Conservation (phyloP, 352 stramenopile genomes). For the Aphanomyces stellatus region DNA sequence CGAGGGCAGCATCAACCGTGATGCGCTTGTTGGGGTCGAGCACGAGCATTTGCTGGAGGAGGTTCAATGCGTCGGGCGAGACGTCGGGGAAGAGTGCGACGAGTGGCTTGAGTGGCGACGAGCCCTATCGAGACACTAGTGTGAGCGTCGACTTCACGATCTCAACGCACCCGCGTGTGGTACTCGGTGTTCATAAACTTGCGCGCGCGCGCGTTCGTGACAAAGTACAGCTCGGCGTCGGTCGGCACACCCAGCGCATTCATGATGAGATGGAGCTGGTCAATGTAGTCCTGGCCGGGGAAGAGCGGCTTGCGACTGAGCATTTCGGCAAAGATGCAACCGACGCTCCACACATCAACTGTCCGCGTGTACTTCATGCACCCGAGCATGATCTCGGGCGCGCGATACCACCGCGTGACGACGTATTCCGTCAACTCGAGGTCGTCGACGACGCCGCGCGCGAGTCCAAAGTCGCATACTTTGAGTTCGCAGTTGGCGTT, state of each 20-base stretch:
- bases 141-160: background rate
- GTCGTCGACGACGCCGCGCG: slow-evolving; percentile 67
- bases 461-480: slow-evolving; percentile 85
- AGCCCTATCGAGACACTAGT: slow-evolving; percentile 21
- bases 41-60: slow-evolving; percentile 88
- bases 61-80: slow-evolving; percentile 56
- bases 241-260: slow-evolving; percentile 92
- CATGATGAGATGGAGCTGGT: slow-evolving; percentile 96
- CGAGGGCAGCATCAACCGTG: slow-evolving; percentile 86
- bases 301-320: slow-evolving; percentile 97
- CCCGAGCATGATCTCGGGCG: slow-evolving; percentile 67
- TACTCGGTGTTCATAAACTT: slow-evolving; percentile 82
- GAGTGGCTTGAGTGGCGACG: slow-evolving; percentile 52
- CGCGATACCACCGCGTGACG: slow-evolving; percentile 64
- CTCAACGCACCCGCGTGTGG: slow-evolving; percentile 36
- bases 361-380: slow-evolving; percentile 83
- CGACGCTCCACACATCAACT: slow-evolving; percentile 94
- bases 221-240: slow-evolving; percentile 94
- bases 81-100: slow-evolving; percentile 66
- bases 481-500: slow-evolving; percentile 89
- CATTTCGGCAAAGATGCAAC: slow-evolving; percentile 99
- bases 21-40: slow-evolving; percentile 89
- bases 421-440: slow-evolving; percentile 74
- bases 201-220: slow-evolving; percentile 86
- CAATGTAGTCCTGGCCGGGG: slow-evolving; percentile 90